Base-by-base conservation (phyloP, 2,329 filamentous ascomycete genomes). In the Pseudogymnoascus sp. region DNA sequence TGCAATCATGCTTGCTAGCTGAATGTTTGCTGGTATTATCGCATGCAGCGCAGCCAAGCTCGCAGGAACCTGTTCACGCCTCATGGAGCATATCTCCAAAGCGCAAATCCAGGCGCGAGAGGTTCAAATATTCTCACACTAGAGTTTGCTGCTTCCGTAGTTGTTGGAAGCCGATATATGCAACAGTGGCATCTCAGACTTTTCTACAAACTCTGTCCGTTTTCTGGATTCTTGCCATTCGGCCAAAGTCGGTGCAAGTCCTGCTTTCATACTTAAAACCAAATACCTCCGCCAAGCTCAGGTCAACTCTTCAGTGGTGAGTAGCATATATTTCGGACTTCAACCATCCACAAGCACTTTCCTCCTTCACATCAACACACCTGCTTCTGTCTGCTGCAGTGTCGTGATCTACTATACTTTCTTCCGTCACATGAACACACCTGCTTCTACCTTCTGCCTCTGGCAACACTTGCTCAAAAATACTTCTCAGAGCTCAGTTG, bases 321-420 rank as follows among this genome's bases (percentile, higher is more conserved):
- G 14, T 33, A 60, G 43, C 59, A 60, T 31, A 43, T 60, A 38
- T 60, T 28, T 60, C 11, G 6, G 59, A 38, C 38, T 60, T 38
- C 19, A 43, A n/a, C 6, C 38, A 43, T 38, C 59, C 26, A 38
- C 11, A 38, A 11, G 26, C 6, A n/a, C 19, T 38, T 26, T 10
- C 22, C 14, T 43, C 33, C 38, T 43, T 38, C 22, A 38, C 59
- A 43, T 11, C 33, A 16, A 37, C 16, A 43, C 22, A 38, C 38
- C 24, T 33, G 14, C 24, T 16, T 31, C 46, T 5, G 24, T 41
- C 40, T 16, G 7, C 35, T 4, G n/a, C 35, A n/a, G 12, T n/a
- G 12, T 43, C 41, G 10, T 26, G 40, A 43, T 22, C 40, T 7
- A 6, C 10, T 14, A n/a, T 11, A 40, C 59, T 16, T 38, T 38